Evolutionary conservation across 208 protist genomes (phyloP), one percentile per base, ranked within the genome.

Genomic region (Endotrypanum monterogeii): DNA sequence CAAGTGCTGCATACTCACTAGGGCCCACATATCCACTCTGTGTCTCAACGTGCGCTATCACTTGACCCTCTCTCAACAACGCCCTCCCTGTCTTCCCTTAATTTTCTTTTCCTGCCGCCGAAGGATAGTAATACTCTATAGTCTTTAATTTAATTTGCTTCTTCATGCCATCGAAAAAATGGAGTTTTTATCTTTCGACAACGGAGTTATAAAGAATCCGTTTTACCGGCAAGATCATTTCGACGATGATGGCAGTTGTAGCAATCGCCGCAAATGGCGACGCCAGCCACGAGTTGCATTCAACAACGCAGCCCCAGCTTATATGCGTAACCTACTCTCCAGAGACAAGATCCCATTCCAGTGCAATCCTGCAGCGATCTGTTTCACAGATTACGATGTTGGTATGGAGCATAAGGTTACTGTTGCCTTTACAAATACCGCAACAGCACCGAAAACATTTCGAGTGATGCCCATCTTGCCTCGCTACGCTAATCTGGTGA

Each of bases 301-400:
- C 39, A 69, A 28, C 30, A 56, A 23, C 30, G 41, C 66, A 23
- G 35, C 56, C 32, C 71, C 71, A 0, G 57, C 39, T 28, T 79
- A 77, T 12, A 83, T 70, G 14, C 70, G 52, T 23, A 70, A 76
- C 37, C 50, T 83, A 46, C 51, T 79, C 39, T 44, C 46, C 8
- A 66, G 61, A 56, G 54, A 73, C 18, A 44, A 60, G 37, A 61
- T 70, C 5, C 76, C 80, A 11, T 91, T 91, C 68, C 62, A 66
- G 25, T 86, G 68, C 46, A 80, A 30, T 18, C 92, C 93, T n/a
- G 68, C 62, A 20, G 74, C 78, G 14, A 65, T 97, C 16, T 58
- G 71, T 51, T 97, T 98, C 73, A 30, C 76, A 3, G 89, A 98
- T 79, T 96, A 97, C 66, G 92, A 90, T 23, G 83, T 95, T 1